Percentiles rank a stretch among this genome's conserved stretches.
Evolutionary conservation across 2,329 filamentous ascomycete genomes (phyloP).

Genomic region (Akanthomyces lecanii): DNA sequence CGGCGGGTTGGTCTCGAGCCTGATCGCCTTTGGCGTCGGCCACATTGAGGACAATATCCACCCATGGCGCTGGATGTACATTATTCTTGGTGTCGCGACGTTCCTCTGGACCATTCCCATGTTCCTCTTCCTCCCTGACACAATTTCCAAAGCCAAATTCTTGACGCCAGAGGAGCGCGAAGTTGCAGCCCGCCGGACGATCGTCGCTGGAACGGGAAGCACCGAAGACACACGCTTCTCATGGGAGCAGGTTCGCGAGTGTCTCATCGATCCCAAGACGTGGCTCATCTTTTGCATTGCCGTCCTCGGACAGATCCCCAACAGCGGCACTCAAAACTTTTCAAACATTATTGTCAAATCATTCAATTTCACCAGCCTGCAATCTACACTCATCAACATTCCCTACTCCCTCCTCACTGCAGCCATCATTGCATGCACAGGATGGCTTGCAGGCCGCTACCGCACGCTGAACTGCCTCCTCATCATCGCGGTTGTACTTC

Average conservation of each 20-base stretch:
- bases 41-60: conserved; percentile 44
- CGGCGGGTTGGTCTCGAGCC: conserved; percentile 44
- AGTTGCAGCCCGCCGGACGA: conserved; percentile 44
- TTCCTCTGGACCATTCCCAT: conserved; percentile 48
- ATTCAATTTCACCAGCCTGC: conserved; percentile 51
- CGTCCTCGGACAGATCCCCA: conserved; percentile 54
- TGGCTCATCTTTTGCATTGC: conserved; percentile 55
- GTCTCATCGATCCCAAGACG: conserved; percentile 54
- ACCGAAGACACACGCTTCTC: conserved; percentile 47
- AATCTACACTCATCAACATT: conserved; percentile 55
- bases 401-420: conserved; percentile 53
- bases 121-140: conserved; percentile 47
- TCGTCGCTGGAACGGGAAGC: conserved; percentile 47
- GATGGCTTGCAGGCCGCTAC: conserved; percentile 48
- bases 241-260: conserved; percentile 50
- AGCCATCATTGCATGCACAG: conserved; percentile 43
- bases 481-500: conserved; percentile 45
- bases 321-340: conserved; percentile 58
- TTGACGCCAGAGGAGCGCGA: conserved; percentile 49
- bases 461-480: conserved; percentile 49
- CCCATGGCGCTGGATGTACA: conserved; percentile 57
- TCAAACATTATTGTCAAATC: conserved; percentile 53
- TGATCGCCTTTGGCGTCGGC: conserved; percentile 53
- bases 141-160: conserved; percentile 53
- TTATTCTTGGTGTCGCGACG: conserved; percentile 48